Evolutionary conservation across 208 protist genomes (phyloP), one percentile per base, ranked within the genome.

Genomic region (Trypanosoma platydactyli): DNA sequence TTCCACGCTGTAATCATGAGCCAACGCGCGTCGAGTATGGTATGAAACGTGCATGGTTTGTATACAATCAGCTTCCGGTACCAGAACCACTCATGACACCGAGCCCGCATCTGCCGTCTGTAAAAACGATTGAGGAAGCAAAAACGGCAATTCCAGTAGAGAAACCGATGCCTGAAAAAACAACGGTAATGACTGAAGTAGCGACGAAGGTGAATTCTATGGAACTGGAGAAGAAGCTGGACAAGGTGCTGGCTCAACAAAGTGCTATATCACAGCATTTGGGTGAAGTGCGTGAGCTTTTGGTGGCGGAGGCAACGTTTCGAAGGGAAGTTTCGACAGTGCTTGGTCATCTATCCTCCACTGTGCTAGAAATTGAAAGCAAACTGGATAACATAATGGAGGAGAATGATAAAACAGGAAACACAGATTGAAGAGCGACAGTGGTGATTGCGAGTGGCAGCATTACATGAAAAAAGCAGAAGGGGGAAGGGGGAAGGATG

Each of bases 21-120:
- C 79, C 87, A 1, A 58, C 50, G 22, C 84, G 91, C 0, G 79
- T 78, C 6, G 88, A 96, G 83, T 94, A 92, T 64, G 69, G 62
- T 24, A 94, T 96, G 87, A 94, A 93, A 73, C 88, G 86, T 0
- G 85, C 86, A 20, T 96, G 90, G 88, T 84, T 90, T 63, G 46
- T 92, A 16, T 94, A 96, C 56, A 54, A 94, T 20, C 90, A 91
- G 41, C 54, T 81, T 13, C 68, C 84, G 0, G 55, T 91, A 6
- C 89, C 89, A 3, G 54, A 74, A 12, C 64, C 74, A 9, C 79
- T 95, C 18, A 88, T 92, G 71, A 68, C 50, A 35, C 52, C 58
- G 9, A 62, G 81, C 0, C 70, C 73, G 29, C 20, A 44, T 0
- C 41, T 30, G 18, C 35, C 50, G 24, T 9, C n/a, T 18, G 24